Percentiles rank a stretch among this genome's conserved stretches.
These are phyloP conservation scores for Nakataea oryzae DNA, from an alignment of 2,329 filamentous ascomycete genomes.

Conservation along the genomic window DNA sequence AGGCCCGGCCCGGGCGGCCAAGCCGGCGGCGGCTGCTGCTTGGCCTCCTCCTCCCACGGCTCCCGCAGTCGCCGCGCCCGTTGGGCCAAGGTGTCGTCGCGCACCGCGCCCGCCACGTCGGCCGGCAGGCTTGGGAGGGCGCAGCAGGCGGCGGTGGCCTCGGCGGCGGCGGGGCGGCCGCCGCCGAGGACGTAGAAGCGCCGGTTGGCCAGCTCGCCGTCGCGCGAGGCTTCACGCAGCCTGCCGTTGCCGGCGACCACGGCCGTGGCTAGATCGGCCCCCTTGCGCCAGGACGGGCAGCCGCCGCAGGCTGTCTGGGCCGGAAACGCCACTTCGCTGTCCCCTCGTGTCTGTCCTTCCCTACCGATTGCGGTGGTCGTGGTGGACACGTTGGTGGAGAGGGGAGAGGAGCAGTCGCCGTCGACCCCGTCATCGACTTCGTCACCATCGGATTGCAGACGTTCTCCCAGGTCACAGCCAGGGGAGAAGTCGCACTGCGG, in stretches of 20 bases:
- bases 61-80: no score
- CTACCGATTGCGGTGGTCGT: no score
- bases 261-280: background rate
- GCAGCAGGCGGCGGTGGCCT: no score
- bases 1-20: no score
- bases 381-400: no score
- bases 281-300: background rate
- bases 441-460: background rate
- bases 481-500: background rate
- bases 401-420: no score
- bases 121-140: background rate
- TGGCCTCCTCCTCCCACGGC: no score
- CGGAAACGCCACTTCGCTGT: background rate
- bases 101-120: background rate
- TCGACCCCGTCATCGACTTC: background rate
- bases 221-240: background rate
- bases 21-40: no score
- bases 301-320: background rate
- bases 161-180: no score
- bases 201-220: background rate
- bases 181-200: background rate
- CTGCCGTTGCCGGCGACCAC: background rate
- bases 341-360: background rate
- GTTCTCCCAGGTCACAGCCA: background rate
- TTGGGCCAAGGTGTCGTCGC: background rate